phyloP scores from a whole-genome alignment of 306 rosid species.

The Prunus persica region Prunus_persica_NCBIv2 NC_034013.1:12142001-12142500 shows the following conservation, averaged over 20 bases:
- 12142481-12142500: neutral
- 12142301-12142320: constrained; percentile 24
- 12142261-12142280: constrained; percentile 13
- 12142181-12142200: constrained; percentile 47
- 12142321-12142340: neutral
- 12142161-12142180: constrained; percentile 67
- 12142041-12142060: neutral
- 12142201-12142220: constrained; percentile 28
- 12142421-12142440: neutral
- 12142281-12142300: constrained; percentile 18
- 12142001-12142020: neutral
- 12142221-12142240: constrained; percentile 17
- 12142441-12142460: neutral
- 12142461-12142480: neutral
- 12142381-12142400: neutral
- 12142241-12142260: constrained; percentile 42
- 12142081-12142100: neutral
- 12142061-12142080: neutral
- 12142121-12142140: neutral
- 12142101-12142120: neutral
- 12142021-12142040: neutral
- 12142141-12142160: neutral
- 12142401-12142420: neutral
- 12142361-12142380: neutral
- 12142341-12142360: neutral